Conservation (phyloP, 108 stramenopile species). For the Thalassiosira profunda region DNA sequence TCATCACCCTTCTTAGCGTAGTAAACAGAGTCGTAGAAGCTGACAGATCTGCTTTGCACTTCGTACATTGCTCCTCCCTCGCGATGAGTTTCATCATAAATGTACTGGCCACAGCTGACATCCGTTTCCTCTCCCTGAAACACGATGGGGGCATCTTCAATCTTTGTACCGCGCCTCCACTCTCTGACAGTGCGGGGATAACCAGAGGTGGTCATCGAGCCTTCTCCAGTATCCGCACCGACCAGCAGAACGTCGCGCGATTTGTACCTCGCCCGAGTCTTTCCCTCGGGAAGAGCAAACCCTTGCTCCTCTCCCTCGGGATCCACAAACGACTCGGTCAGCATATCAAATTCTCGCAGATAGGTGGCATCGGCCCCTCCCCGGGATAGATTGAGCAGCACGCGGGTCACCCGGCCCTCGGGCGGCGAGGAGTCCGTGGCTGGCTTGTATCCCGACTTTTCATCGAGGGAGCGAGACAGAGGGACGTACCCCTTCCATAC, state of each 20-base stretch:
- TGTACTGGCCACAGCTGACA: slow-evolving; percentile 77
- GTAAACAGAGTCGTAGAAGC: slow-evolving; percentile 87
- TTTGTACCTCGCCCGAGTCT: slow-evolving; percentile 59
- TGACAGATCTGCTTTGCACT: slow-evolving; percentile 65
- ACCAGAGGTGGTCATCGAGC: slow-evolving; percentile 82
- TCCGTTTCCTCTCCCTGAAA: slow-evolving; percentile 92
- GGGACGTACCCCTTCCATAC: slow-evolving; percentile 85
- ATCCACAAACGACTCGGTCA: slow-evolving; percentile 75
- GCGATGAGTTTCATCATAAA: slow-evolving; percentile 67
- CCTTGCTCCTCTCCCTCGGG: slow-evolving; percentile 42
- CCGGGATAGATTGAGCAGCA: slow-evolving; percentile 73
- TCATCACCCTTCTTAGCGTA: slow-evolving; percentile 52
- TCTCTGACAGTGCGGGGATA: slow-evolving; percentile 91
- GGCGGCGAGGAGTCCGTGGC: slow-evolving; percentile 2
- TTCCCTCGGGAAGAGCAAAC: slow-evolving; percentile 83
- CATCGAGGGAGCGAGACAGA: slow-evolving; percentile 65
- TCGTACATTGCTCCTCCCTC: slow-evolving; percentile 80
- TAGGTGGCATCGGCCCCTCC: slow-evolving; percentile 93
- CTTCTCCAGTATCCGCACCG: slow-evolving; percentile 67
- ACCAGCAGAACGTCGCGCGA: slow-evolving; percentile 59
- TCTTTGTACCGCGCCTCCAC: slow-evolving; percentile 90
- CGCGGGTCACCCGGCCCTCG: slow-evolving; percentile 54
- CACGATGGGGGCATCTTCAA: slow-evolving; percentile 82
- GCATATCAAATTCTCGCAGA: slow-evolving; percentile 90
- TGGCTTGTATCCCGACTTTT: slow-evolving; percentile 35